Conservation (phyloP, 305 asterid genomes). For the Solanum hybrid region DNA sequence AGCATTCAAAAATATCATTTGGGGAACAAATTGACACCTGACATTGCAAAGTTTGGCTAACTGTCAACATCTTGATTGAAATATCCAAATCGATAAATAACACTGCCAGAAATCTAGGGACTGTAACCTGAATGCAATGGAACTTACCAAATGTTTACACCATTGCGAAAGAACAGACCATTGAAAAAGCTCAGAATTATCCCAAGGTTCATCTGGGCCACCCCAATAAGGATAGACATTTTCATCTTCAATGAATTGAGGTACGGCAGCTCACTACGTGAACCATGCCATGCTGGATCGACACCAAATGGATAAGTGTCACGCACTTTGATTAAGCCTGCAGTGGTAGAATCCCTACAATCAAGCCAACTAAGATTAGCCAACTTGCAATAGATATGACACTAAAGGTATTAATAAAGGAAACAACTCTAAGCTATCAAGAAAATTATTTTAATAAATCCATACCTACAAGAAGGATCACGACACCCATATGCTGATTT, state of each 20-base stretch:
- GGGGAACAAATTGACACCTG: slow-evolving; percentile 91
- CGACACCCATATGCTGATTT: slow-evolving; percentile 81
- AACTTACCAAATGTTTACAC: slow-evolving; percentile 63
- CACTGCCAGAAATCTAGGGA: not conserved
- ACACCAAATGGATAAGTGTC: slow-evolving; percentile 88
- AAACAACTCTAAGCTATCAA: not conserved
- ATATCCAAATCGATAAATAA: not conserved
- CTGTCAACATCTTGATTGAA: not conserved
- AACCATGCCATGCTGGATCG: slow-evolving; percentile 94
- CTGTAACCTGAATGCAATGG: not conserved
- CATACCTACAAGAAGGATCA: slow-evolving; percentile 79
- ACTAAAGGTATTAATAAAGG: slow-evolving; percentile 4
- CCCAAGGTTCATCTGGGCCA: slow-evolving; percentile 93
- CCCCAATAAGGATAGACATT: slow-evolving; percentile 90
- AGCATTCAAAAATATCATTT: slow-evolving; percentile 74
- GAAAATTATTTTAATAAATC: not conserved
- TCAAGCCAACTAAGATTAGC: slow-evolving; percentile 11
- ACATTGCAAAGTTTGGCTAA: slow-evolving; percentile 19
- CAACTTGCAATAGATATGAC: slow-evolving; percentile 7
- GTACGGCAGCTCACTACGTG: slow-evolving; percentile 83
- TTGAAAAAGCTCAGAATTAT: slow-evolving; percentile 74
- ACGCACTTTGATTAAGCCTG: slow-evolving; percentile 70
- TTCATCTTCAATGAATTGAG: slow-evolving; percentile 90
- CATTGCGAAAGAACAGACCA: slow-evolving; percentile 63
- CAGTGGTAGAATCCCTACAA: slow-evolving; percentile 64